Base-by-base conservation (phyloP, 768 basidiomycete genomes). In the Daedaleopsis nitida region DNA sequence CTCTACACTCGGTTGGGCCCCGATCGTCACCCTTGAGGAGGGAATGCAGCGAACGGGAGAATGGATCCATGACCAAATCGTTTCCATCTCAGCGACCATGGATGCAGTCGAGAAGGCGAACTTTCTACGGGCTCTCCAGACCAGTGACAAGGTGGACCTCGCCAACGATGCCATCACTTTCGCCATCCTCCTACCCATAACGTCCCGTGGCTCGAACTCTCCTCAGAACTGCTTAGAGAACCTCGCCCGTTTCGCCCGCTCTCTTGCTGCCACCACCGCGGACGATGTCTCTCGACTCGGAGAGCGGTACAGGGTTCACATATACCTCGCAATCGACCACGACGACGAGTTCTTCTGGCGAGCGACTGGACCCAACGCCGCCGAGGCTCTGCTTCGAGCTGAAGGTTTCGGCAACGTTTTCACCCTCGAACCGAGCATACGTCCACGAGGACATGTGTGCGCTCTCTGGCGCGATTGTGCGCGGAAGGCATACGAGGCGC, bases 171-270 rank as follows among this genome's bases (percentile, higher is more conserved):
- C 68, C 2, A 72, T 76, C 54, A 76, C 70, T 7, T 83, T 85
- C 64, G 86, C 80, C 1, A 74, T 86, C 44, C 74, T 86, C 3
- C 78, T 87, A 9, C 86, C 86, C 2, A 77, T 87, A 65, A 86
- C 85, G 0, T 86, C 85, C 9, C 76, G 80, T 1, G 80, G 81
- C 5, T 68, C 69, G 0, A 34, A 60, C 1, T 60, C 69, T 5
- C 77, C 77, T 0, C 58, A 63, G 0, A 66, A 75, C 39, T 85
- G 84, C 58, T 71, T 85, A 8, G 62, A 68, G 4, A 73, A 79
- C 38, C 78, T 87, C 6, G 24, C 55, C 3, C 44, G 12, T 0
- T 86, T 86, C 65, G 77, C 80, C 0, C 56, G 65, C 19, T 83
- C 83, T 4, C 70, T 86, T 16, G 42, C 67, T 5, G 66, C 67